phyloP scores from a whole-genome alignment of 2,329 filamentous ascomycete species.

The Ascosphaera apis region DNA sequence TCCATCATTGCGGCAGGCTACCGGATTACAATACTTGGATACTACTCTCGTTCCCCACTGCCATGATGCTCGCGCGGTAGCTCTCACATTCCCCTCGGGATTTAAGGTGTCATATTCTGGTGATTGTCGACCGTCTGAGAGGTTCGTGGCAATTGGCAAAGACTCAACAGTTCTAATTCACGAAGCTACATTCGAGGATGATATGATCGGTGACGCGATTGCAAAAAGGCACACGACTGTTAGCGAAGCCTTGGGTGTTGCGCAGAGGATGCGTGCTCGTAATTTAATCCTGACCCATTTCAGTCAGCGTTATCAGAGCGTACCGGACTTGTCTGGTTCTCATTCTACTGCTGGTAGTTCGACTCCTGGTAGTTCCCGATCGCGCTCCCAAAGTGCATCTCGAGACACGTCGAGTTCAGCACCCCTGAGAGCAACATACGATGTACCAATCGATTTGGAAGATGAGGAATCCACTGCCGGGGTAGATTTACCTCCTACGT shows the following conservation, averaged over 20 bases:
- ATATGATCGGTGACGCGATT: constrained; percentile 50
- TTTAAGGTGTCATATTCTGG: constrained; percentile 86
- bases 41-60: constrained; percentile 57
- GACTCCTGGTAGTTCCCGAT: no score
- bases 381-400: no score
- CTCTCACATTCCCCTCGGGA: constrained; percentile 52
- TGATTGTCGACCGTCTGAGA: constrained; percentile 58
- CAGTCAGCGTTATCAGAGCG: constrained; percentile 73
- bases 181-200: constrained; percentile 89
- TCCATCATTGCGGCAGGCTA: constrained; percentile 24
- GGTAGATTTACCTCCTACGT: no score
- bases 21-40: constrained; percentile 43
- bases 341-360: no score
- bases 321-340: constrained; percentile 10
- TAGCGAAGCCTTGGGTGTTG: constrained; percentile 60
- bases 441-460: no score
- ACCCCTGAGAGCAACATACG: no score
- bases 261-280: constrained; percentile 53
- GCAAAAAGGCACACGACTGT: constrained; percentile 86
- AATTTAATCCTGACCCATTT: constrained; percentile 81
- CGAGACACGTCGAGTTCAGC: not conserved
- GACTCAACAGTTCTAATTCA: constrained; percentile 71
- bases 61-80: constrained; percentile 49
- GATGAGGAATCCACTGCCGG: no score
- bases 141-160: constrained; percentile 47